phyloP scores from a whole-genome alignment of 2,329 filamentous ascomycete species.

The Escovopsis sp. region DNA sequence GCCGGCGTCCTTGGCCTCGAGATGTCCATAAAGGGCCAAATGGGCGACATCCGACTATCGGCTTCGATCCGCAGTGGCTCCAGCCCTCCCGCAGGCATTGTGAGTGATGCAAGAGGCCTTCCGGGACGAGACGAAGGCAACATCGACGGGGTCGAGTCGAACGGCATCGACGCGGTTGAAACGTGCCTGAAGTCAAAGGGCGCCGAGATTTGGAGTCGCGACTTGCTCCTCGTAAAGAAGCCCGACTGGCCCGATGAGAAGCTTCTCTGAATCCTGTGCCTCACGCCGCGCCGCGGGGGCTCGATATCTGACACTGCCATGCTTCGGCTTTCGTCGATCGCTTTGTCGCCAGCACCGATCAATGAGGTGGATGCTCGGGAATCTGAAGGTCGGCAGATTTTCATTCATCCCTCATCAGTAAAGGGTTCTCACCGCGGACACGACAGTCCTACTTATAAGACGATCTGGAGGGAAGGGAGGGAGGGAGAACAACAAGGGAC shows the following conservation, averaged over 20 bases:
- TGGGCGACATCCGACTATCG: conserved; percentile 34
- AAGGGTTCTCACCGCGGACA: too few species aligned
- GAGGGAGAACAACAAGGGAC: too few species aligned
- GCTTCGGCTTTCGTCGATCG: conserved; percentile 14
- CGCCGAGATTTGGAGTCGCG: conserved; percentile 39
- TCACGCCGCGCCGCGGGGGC: conserved; percentile 8
- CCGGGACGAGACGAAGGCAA: conserved; percentile 3
- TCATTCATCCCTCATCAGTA: conserved; percentile 16
- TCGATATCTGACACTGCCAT: conserved; percentile 12
- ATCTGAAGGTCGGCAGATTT: conserved; percentile 16
- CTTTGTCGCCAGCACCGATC: conserved; percentile 15
- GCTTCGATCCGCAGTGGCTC: conserved; percentile 31
- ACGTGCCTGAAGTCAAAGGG: conserved; percentile 48
- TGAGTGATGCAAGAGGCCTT: conserved; percentile 13
- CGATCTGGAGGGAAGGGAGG: too few species aligned
- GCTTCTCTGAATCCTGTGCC: conserved; percentile 9
- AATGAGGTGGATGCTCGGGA: neutral
- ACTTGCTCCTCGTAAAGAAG: conserved; percentile 31
- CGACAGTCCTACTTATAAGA: conserved; percentile 8
- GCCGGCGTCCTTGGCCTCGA: conserved; percentile 23
- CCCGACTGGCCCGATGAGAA: conserved; percentile 22
- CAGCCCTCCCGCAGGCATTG: conserved; percentile 35
- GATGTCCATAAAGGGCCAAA: conserved; percentile 36
- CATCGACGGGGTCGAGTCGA: conserved; percentile 4
- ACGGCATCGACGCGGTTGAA: conserved; percentile 30